Conservation (phyloP, 352 stramenopile species). For the Globisporangium apiculatum region DNA sequence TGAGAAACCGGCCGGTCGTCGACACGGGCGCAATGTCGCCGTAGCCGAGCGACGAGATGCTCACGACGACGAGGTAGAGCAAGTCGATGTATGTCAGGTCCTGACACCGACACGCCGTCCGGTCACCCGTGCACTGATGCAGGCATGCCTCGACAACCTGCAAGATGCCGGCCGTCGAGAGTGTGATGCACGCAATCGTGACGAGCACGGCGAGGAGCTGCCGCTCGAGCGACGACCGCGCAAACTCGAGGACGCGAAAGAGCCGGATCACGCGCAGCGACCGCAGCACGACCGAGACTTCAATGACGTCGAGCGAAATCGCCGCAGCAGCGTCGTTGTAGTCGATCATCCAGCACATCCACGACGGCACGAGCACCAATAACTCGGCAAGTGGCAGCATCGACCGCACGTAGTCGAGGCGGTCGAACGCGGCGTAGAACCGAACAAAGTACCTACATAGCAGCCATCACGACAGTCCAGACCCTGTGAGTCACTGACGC, state of each 20-base stretch:
- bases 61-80: constrained; percentile 82
- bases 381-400: constrained; percentile 55
- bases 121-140: constrained; percentile 15
- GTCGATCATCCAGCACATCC: constrained; percentile 13
- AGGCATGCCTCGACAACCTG: constrained; percentile 62
- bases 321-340: constrained; percentile 2
- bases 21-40: constrained; percentile 71
- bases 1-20: constrained; percentile 58
- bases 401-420: constrained; percentile 42
- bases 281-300: constrained; percentile 33
- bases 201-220: constrained; percentile 55
- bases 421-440: constrained; percentile 56
- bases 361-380: constrained; percentile 55
- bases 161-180: constrained; percentile 57
- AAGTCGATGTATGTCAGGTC: constrained; percentile 64
- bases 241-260: constrained; percentile 71
- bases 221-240: constrained; percentile 60
- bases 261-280: constrained; percentile 60
- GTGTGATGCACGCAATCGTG: constrained; percentile 64
- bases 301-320: constrained; percentile 9
- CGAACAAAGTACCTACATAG: constrained; percentile 36
- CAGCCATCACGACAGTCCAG: no score
- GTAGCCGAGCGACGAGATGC: constrained; percentile 81
- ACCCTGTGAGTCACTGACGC: no score
- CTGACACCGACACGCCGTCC: constrained; percentile 34